phyloP scores from a whole-genome alignment of 306 rosid species.

The Datisca glomerata region DNA sequence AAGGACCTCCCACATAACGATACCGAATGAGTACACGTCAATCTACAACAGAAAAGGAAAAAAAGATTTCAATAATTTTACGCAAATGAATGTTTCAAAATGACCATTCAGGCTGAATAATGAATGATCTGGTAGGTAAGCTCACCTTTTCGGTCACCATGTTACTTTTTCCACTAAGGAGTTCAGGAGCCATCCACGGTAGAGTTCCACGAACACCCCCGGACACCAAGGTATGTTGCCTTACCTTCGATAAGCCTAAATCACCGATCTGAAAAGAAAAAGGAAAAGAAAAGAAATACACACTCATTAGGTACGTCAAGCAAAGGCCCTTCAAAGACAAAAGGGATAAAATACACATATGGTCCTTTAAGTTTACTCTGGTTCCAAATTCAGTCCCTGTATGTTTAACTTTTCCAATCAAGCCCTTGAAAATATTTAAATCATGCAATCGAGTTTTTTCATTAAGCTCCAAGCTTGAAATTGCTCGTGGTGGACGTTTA shows the following conservation, averaged over 20 bases:
- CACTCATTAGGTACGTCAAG: no score
- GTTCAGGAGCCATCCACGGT: constrained; percentile 99
- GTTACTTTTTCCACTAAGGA: constrained; percentile 91
- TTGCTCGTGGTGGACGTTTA: no score
- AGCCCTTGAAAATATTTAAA: no score
- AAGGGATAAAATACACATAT: no score
- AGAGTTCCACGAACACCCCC: constrained; percentile 99
- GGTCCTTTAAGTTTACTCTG: no score
- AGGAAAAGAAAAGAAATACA: no score
- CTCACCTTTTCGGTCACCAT: constrained; percentile 96
- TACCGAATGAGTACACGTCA: constrained; percentile 95
- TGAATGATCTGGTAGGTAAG: neutral
- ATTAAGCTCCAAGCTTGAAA: no score
- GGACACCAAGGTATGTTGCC: constrained; percentile 91
- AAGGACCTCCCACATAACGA: constrained; percentile 98
- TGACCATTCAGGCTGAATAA: constrained; percentile 2
- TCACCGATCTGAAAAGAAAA: constrained; percentile 90
- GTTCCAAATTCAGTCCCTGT: no score
- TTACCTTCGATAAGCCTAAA: constrained; percentile 96
- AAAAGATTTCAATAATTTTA: constrained; percentile 6
- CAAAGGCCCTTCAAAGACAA: no score
- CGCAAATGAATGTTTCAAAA: constrained; percentile 2
- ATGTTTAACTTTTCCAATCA: no score
- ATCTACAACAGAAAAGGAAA: constrained; percentile 49
- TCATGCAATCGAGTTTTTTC: no score